These are phyloP conservation scores for Boletus rufocinnamomeus DNA, from an alignment of 768 basidiomycete genomes.

Conservation along the genomic window DNA sequence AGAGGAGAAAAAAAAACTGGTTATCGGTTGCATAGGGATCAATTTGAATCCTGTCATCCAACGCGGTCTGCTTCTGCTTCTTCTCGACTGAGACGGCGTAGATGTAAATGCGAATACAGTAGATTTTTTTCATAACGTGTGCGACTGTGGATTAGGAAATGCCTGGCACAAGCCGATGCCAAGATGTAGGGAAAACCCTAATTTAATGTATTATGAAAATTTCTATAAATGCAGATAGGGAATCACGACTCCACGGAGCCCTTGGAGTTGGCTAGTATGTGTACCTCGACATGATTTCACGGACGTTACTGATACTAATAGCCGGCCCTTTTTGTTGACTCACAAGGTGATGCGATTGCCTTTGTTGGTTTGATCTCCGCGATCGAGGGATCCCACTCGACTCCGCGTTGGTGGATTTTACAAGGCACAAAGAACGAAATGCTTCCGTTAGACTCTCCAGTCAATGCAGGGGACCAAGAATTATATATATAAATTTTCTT, in stretches of 20 bases:
- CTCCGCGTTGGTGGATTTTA: conserved; percentile 9
- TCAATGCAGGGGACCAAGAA: conserved; percentile 14
- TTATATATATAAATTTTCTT: conserved; percentile 7
- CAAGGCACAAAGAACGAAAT: conserved; percentile 23
- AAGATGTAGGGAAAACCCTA: neutral
- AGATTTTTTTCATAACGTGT: neutral
- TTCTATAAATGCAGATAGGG: neutral
- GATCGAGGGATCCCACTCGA: conserved; percentile 12
- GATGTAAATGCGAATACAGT: conserved; percentile 1
- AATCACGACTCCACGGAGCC: conserved; percentile 26
- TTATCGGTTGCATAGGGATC: conserved; percentile 2
- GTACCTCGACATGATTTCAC: conserved; percentile 3
- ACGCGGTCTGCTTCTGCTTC: neutral
- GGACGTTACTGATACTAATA: conserved; percentile 3
- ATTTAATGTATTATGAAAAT: neutral
- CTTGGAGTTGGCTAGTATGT: conserved; percentile 22
- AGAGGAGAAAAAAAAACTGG: neutral
- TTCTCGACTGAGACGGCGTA: conserved; percentile 3
- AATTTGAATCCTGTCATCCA: neutral
- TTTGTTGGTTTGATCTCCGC: conserved; percentile 34
- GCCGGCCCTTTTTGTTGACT: conserved; percentile 4
- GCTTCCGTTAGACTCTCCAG: conserved; percentile 32
- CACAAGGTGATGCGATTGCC: conserved; percentile 9
- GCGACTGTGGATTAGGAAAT: neutral
- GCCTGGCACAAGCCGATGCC: neutral